These are phyloP conservation scores for Phialophora verrucosa DNA, from an alignment of 2,329 filamentous ascomycete species.

Conservation along the genomic window DNA sequence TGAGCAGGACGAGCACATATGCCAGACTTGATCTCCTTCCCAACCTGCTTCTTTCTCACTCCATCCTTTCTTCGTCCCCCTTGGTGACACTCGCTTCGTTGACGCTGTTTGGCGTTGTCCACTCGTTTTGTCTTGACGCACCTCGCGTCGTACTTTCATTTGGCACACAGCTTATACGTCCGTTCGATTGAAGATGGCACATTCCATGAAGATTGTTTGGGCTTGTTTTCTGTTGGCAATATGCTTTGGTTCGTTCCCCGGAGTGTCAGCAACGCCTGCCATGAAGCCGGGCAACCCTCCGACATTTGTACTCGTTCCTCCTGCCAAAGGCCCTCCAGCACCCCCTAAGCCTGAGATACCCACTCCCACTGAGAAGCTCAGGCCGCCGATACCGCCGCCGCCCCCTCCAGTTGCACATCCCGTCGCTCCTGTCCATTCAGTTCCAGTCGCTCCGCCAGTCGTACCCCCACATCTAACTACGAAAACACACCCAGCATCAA, in stretches of 20 bases:
- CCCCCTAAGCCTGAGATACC: too few species aligned
- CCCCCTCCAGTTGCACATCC: not conserved
- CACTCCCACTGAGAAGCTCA: too few species aligned
- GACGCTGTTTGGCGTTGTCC: constrained; percentile 22
- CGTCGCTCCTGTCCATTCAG: not conserved
- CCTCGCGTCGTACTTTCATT: constrained; percentile 15
- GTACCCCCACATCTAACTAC: not conserved
- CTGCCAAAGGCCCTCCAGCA: too few species aligned
- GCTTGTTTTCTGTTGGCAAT: constrained; percentile 5
- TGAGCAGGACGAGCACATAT: not conserved
- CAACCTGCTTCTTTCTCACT: not conserved
- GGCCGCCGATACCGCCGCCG: not conserved
- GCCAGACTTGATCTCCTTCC: not conserved
- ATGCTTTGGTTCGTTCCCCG: constrained; percentile 1
- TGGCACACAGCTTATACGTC: not conserved
- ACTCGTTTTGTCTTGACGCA: constrained; percentile 18
- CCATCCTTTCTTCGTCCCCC: not conserved
- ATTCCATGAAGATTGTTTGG: not conserved
- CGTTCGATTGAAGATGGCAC: constrained; percentile 6
- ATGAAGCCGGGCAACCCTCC: not conserved
- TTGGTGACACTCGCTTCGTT: constrained; percentile 4
- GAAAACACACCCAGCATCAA: not conserved
- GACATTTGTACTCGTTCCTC: not conserved
- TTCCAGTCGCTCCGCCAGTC: too few species aligned
- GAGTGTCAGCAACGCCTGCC: not conserved